Base-by-base conservation (phyloP, 2,329 filamentous ascomycete genomes). In the Pyricularia pennisetigena region DNA sequence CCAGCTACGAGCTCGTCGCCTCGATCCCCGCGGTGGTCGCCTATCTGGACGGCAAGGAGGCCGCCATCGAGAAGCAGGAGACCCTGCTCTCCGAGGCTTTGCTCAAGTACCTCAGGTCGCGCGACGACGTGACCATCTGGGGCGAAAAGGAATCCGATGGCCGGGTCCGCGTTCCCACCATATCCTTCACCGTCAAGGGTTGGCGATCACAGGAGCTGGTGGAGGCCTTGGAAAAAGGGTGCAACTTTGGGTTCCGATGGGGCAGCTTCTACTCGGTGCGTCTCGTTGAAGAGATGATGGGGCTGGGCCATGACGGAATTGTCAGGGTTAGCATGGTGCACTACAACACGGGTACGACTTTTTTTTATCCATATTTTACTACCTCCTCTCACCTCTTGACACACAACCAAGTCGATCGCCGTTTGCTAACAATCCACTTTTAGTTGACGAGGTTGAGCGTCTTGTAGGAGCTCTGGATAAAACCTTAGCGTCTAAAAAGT, bases 1-100 rank as follows among this genome's bases (percentile, higher is more conserved):
- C 85, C 4, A 90, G 85, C 77, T 93, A 94, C 75, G 91, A 94
- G 77, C 82, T 90, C 24, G 82, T 87, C 0, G 83, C 88, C 54
- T 80, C 83, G 0, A 82, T 94, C 14, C 87, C 90, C 0, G 75
- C 80, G 0, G 84, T 93, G 0, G 79, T 86, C 0, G 77, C 81
- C 0, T 93, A 93, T 71, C 81, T 92, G n/a, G 65, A 59, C 3
- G 29, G 49, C 64, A 32, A 73, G 69, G 4, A 88, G 83, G 85
- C 32, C 20, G 77, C 76, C 4, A 86, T 90, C 57, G 78, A 81
- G 1, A 76, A 75, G 68, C 86, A 90, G 66, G 88, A 91, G 75
- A 81, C 83, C 68, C 78, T 78, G 64, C 74, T 90, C 26, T 86
- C 88, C 73, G 76, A 76, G 59, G 81, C 83, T 7, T 73, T 90